A percentile compares a stretch with the other conserved stretches of the same genome.
These are phyloP conservation scores for Setomelanomma holmii DNA, from an alignment of 2,329 filamentous ascomycete species.

Conservation along the genomic window DNA sequence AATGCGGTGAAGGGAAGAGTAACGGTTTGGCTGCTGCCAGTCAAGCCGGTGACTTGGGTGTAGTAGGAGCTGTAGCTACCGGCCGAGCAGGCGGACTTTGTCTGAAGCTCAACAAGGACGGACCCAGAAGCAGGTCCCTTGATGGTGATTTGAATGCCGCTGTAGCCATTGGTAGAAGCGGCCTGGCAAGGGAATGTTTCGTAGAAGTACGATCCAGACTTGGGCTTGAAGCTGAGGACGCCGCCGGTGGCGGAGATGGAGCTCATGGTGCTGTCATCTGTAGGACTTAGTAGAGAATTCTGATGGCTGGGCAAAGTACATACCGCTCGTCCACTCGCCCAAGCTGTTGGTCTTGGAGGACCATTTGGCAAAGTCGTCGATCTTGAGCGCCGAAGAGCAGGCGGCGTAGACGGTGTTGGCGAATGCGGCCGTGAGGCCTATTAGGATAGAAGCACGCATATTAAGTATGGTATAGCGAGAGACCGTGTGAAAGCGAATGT, in stretches of 20 bases:
- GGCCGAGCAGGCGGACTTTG: slow-evolving; percentile 53
- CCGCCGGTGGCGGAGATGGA: slow-evolving; percentile 52
- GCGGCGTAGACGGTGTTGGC: slow-evolving; percentile 39
- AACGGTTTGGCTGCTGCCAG: slow-evolving; percentile 58
- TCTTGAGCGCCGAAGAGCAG: slow-evolving; percentile 45
- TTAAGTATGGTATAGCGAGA: slow-evolving; percentile 32
- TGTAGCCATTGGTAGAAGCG: slow-evolving; percentile 56
- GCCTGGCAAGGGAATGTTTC: slow-evolving; percentile 60
- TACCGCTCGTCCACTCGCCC: slow-evolving; percentile 47
- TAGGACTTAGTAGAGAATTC: slow-evolving; percentile 10
- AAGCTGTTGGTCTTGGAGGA: slow-evolving; percentile 47
- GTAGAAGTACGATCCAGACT: slow-evolving; percentile 60
- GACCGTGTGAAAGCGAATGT: slow-evolving; percentile 46
- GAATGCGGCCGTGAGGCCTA: slow-evolving; percentile 43
- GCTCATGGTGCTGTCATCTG: slow-evolving; percentile 61
- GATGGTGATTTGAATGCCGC: slow-evolving; percentile 56
- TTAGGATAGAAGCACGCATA: slow-evolving; percentile 41
- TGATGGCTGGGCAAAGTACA: no score
- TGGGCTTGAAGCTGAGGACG: slow-evolving; percentile 60
- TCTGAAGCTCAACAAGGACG: slow-evolving; percentile 58
- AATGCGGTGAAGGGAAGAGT: slow-evolving; percentile 60
- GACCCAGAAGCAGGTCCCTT: slow-evolving; percentile 54
- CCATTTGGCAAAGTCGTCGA: slow-evolving; percentile 50
- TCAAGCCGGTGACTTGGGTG: slow-evolving; percentile 56
- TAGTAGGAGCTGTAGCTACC: slow-evolving; percentile 54